Base-by-base conservation (phyloP, 345 rosid species). In the Laguncularia racemosa region DNA sequence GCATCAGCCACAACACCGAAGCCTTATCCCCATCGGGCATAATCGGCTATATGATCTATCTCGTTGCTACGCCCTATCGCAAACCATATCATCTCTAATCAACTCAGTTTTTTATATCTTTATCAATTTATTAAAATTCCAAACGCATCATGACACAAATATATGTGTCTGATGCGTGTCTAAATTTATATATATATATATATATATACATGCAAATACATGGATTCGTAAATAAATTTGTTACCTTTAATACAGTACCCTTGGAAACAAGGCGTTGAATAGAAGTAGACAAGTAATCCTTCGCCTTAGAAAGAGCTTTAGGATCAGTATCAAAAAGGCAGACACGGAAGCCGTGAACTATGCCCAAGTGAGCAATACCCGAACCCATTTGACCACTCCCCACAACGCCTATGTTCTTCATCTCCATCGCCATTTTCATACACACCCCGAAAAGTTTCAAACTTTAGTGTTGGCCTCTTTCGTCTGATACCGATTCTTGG, bases 361-460 rank as follows among this genome's bases (percentile, higher is more conserved):
- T 80, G 57, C 82, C 96, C 51, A 92, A 84, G 65, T 86, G 96
- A 21, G 98, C 98, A 50, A 92, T 88, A 11, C 98, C 98, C 2
- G 91, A 88, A n/a, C 96, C 96, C 96, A 89, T 92, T 52, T 88
- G 98, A 33, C 98, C 96, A 66, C 85, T 67, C 40, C 96, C 95
- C 8, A 92, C 75, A 60, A 86, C 95, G 28, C 82, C 96, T 2
- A 92, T 69, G 40, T 59, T 61, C 80, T 78, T 77, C 4, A 67
- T 64, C 70, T 75, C 80, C 33, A 56, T 77, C 70, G 10, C 44
- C 91, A 69, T 77, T 9, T 59, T 55, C 33, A 7, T 6, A 9
- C 40, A 33, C 40, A 9, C 9, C 40, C 40, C 40, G 7, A 33
- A 33, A 33, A 33, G 11, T 6, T 33, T 33, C 40, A 9, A 23